Base-by-base conservation (phyloP, 768 basidiomycete species). In the Mycena pura region DNA sequence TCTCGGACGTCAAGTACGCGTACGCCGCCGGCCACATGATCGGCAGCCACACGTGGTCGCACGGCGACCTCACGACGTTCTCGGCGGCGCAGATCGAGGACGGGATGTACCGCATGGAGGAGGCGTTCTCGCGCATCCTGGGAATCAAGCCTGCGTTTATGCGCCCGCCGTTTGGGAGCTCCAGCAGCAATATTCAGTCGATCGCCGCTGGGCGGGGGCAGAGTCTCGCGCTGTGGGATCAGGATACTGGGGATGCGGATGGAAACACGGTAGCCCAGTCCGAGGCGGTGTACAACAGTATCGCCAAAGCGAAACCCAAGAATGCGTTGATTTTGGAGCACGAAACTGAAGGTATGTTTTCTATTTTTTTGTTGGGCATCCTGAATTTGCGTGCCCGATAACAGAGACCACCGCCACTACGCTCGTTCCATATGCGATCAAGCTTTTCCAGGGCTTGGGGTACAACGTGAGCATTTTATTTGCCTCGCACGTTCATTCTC, bases 1-100 rank as follows among this genome's bases (percentile, higher is more conserved):
- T 63, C 21, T 22, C 43, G 13, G 54, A 58, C 34, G n/a, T 66
- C 27, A 22, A 60, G 29, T 66, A 63, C 44, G 65, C 57, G 32
- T 63, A 57, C 28, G 47, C 28, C n/a, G 45, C 47, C 8, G 65
- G 65, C 2, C 81, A 83, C 61, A 77, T 78, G 64, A 54, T 83
- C 51, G 80, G 72, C 5, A 81, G 80, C 31, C 81, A 83, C 59
- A 82, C 81, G 3, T 83, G 81, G 81, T 69, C 67, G 14, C 81
- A 83, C 59, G 66, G 69, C 14, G 65, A 79, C 40, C 69, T 82
- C 6, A 62, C 69, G 1, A 68, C 62, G 2, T 73, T 80, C 15
- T 69, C 65, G 5, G 68, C 67, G 69, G 73, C 73, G 36, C 68
- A 80, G 64, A 67, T 78, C 28, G 65, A 76, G 43, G 67, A 75